Conservation (phyloP, 2,329 filamentous ascomycete genomes). For the Whalleya microplaca region DNA sequence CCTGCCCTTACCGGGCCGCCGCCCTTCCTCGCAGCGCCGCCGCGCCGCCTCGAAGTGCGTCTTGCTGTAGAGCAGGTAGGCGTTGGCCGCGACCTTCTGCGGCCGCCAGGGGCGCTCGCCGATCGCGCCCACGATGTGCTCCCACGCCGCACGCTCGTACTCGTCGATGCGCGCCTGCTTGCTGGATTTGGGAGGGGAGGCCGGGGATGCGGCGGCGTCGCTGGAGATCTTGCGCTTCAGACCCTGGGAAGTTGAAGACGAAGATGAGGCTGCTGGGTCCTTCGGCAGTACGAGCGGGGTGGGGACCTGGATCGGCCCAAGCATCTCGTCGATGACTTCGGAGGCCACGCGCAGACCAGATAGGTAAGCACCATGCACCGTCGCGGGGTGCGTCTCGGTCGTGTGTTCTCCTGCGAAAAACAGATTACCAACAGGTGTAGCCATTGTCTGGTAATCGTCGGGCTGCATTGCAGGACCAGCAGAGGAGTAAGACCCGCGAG, state of each 20-base stretch:
- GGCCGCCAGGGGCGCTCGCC: conserved; percentile 78
- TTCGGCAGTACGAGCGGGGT: conserved; percentile 74
- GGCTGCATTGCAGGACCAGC: conserved; percentile 80
- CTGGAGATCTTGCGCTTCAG: conserved; percentile 58
- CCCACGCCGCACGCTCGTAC: conserved; percentile 59
- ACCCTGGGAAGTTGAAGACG: conserved; percentile 19
- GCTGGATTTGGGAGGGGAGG: conserved; percentile 48
- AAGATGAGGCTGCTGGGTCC: conserved; percentile 45
- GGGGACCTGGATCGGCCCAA: conserved; percentile 80
- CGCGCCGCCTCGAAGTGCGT: conserved; percentile 69
- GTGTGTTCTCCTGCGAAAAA: conserved; percentile 98
- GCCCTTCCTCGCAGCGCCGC: conserved; percentile 65
- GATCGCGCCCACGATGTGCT: conserved; percentile 58
- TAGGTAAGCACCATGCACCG: conserved; percentile 94
- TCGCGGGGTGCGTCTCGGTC: conserved; percentile 92
- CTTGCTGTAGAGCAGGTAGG: conserved; percentile 89
- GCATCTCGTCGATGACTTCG: conserved; percentile 78
- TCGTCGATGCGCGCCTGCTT: conserved; percentile 58
- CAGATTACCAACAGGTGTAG: conserved; percentile 79
- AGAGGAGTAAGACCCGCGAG: conserved; percentile 94
- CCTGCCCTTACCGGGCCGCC: conserved; percentile 66
- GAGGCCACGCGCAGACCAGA: conserved; percentile 89
- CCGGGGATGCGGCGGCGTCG: conserved; percentile 29
- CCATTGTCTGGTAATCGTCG: conserved; percentile 93
- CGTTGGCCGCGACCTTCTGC: conserved; percentile 74